Percentiles rank a stretch among this genome's conserved stretches.
Evolutionary conservation across 2,329 filamentous ascomycete genomes (phyloP).

Genomic region (Massarina eburnea): DNA sequence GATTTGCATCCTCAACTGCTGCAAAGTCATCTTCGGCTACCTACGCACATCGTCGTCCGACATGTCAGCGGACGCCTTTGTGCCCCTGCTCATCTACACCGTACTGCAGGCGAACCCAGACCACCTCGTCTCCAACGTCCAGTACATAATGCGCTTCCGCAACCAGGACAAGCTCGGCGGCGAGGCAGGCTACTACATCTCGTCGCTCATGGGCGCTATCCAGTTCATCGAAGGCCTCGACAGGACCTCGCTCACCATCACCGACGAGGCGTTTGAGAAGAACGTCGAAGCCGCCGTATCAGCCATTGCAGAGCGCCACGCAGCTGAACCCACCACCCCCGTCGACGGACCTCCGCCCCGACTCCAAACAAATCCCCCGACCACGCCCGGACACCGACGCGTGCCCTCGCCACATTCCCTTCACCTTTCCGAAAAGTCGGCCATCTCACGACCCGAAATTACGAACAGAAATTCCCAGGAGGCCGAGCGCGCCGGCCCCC

Average conservation of each 20-base stretch:
- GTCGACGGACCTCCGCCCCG: slow-evolving; percentile 16
- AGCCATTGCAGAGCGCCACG: slow-evolving; percentile 88
- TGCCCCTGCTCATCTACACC: slow-evolving; percentile 87
- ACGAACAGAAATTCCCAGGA: slow-evolving; percentile 62
- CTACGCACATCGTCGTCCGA: slow-evolving; percentile 91
- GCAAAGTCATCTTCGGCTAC: slow-evolving; percentile 97
- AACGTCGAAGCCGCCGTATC: slow-evolving; percentile 97
- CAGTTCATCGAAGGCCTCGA: slow-evolving; percentile 98
- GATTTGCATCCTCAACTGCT: slow-evolving; percentile 96
- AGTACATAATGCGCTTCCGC: slow-evolving; percentile 95
- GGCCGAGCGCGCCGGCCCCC: slow-evolving; percentile 59
- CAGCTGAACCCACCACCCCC: slow-evolving; percentile 47
- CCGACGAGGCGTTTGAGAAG: slow-evolving; percentile 90
- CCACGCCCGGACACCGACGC: slow-evolving; percentile 32
- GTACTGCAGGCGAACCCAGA: slow-evolving; percentile 93
- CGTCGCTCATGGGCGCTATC: slow-evolving; percentile 91
- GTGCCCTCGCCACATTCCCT: slow-evolving; percentile 47
- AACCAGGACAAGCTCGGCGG: slow-evolving; percentile 97
- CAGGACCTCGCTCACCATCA: slow-evolving; percentile 87
- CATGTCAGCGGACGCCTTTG: slow-evolving; percentile 93
- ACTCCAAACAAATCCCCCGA: slow-evolving; percentile 16
- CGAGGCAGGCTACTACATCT: slow-evolving; percentile 98
- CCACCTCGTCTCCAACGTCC: slow-evolving; percentile 93
- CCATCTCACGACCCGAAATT: slow-evolving; percentile 57
- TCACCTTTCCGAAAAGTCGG: slow-evolving; percentile 52